Evolutionary conservation across 306 rosid species (phyloP), one percentile per base, ranked within the genome.

Genomic region (Notholithocarpus densiflorus): DNA sequence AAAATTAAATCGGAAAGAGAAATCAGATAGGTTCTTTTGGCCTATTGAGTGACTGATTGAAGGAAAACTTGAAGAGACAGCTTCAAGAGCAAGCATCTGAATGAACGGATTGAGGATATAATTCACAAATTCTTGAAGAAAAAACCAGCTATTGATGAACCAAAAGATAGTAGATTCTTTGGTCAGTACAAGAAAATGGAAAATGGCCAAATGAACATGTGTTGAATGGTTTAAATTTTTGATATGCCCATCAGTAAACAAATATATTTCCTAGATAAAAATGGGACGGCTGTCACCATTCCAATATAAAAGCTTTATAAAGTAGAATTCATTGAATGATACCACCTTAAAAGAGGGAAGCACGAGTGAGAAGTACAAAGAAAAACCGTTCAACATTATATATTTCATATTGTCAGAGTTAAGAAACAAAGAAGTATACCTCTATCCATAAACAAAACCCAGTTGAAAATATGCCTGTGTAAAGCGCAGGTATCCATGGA

Each of bases 401-500:
- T 19, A n/a, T 19, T 45, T 12, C 54, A 8, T 2, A 13, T 34
- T 32, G 31, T 18, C 26, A 53, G 12, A 62, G 18, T 53, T 26
- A 45, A 40, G 32, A 24, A 19, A 34, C 24, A 21, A 45, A 26
- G 70, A 43, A 59, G 57, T 37, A 80, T 83, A 90, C 97, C 97
- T 90, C 97, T 53, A 82, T 83, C 97, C 95, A 92, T 81, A 89
- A 79, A 89, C 97, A 90, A 56, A 92, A 81, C 66, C 87, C 93
- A 78, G 94, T 85, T 7, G 97, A 90, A 75, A 92, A 83, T 76
- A 92, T 19, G 73, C 97, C 97, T 17, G 94, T 90, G 80, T 92
- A 92, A 43, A 92, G 78, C 55, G 94, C 92, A 76, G 92, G 94
- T 75, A 90, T 82, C 97, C 97, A 92, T 34, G 97, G 97, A 83